Evolutionary conservation across 176 grass and related monocot species (phyloP), one percentile per base, ranked within the genome.

Genomic region (Rhynchospora pubera): DNA sequence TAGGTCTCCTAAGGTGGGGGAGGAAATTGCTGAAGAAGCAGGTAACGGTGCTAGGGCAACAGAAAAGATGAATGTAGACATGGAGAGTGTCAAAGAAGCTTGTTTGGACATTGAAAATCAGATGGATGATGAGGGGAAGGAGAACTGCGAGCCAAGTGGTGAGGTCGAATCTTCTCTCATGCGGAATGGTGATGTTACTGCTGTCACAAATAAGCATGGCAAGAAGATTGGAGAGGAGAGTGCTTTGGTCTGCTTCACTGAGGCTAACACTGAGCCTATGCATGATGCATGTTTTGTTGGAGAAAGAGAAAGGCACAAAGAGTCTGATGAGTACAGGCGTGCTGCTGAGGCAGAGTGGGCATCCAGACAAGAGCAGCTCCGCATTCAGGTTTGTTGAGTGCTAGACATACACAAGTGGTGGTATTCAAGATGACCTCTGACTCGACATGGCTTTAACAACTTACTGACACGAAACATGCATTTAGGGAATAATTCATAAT

Each of bases 281-380:
- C 34, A 77, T 60, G 80, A 70, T 48, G 73, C 63, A 77, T 48
- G 30, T 55, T 51, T 97, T 85, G 79, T 93, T 68, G 84, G 46
- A 15, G 87, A 77, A 0, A 90, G 96, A 45, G 96, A 99, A 78
- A 99, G 90, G 26, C 92, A 89, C 87, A 99, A 99, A 87, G 87
- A 91, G 89, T 93, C 96, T 79, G 80, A 62, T 14, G 91, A 93
- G 77, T 99, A 86, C 67, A 95, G 86, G 82, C 89, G 82, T 59
- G 93, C 91, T 72, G 51, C 28, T 65, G 92, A 93, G 83, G 87
- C 89, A 81, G 96, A 99, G 84, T 95, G 93, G 96, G 96, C 92
- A 62, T 88, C 87, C 14, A 91, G 96, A 87, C 89, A 87, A 55
- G 68, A 83, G 22, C 87, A 95, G 78, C 83, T 99, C 76, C 89